phyloP scores from a whole-genome alignment of 192 early-diverging fungal species.

The Funneliformis mosseae region DNA sequence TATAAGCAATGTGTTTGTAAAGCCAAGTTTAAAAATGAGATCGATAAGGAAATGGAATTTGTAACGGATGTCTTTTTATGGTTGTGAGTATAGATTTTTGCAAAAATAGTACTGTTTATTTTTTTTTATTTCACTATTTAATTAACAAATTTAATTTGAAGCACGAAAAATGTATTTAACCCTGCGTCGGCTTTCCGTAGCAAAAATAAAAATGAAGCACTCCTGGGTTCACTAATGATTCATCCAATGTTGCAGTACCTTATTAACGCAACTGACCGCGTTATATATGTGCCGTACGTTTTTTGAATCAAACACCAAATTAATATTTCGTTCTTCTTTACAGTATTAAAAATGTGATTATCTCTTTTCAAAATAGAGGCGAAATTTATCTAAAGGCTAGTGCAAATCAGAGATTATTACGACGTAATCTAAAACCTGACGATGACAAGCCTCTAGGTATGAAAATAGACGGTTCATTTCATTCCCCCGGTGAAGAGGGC shows the following conservation, averaged over 20 bases:
- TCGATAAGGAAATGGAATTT: conserved; percentile 3
- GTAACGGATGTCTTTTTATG: background rate
- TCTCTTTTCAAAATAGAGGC: background rate
- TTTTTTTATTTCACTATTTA: background rate
- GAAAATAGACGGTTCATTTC: conserved; percentile 16
- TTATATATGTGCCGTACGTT: conserved; percentile 8
- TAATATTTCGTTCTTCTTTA: background rate
- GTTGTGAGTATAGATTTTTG: conserved; percentile 5
- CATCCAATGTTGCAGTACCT: conserved; percentile 26
- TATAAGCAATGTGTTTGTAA: background rate
- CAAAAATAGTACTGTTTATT: background rate
- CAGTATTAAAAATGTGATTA: background rate
- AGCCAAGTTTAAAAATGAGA: background rate
- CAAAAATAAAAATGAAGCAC: conserved; percentile 7
- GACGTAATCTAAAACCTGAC: conserved; percentile 7
- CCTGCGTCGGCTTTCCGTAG: conserved; percentile 15
- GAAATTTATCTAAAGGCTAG: conserved; percentile 3
- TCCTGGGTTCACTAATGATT: conserved; percentile 22
- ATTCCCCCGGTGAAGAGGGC: background rate
- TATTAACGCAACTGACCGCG: background rate
- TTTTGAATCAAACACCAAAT: background rate
- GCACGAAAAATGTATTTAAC: conserved; percentile 16
- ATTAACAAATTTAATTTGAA: background rate
- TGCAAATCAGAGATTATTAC: conserved; percentile 4
- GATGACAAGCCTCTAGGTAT: conserved; percentile 11